Evolutionary conservation across 352 stramenopile genomes (phyloP).

Genomic region (Globisporangium yorkense): DNA sequence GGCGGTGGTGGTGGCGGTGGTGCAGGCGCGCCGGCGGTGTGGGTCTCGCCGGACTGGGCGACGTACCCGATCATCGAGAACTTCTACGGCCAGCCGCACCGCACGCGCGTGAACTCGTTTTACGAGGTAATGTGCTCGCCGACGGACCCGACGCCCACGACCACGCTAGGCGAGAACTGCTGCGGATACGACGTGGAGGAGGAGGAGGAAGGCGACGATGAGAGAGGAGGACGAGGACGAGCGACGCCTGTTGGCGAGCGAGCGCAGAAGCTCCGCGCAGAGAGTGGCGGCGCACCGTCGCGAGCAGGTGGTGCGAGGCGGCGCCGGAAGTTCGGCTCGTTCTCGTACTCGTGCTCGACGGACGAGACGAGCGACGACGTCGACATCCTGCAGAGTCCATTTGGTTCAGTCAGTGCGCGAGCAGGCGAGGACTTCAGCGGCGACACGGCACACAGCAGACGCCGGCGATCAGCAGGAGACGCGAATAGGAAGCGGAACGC

Average conservation of each 20-base stretch:
- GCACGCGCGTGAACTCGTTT: slow-evolving; percentile 60
- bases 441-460: slow-evolving; percentile 4
- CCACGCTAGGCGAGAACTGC: slow-evolving; percentile 54
- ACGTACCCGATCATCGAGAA: slow-evolving; percentile 74
- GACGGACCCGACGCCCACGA: slow-evolving; percentile 43
- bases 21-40: slow-evolving; percentile 45
- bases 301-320: slow-evolving; percentile 6
- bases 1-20: not conserved
- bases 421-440: not conserved
- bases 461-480: slow-evolving; percentile 1
- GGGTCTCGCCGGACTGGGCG: slow-evolving; percentile 66
- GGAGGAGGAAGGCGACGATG: slow-evolving; percentile 17
- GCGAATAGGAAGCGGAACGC: not conserved
- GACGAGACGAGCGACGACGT: slow-evolving; percentile 54
- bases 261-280: not conserved
- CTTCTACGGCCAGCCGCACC: slow-evolving; percentile 56
- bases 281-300: not conserved
- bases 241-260: not conserved
- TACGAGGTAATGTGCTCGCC: slow-evolving; percentile 81
- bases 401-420: not conserved
- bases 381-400: slow-evolving; percentile 9
- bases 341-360: slow-evolving; percentile 66
- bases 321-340: slow-evolving; percentile 36
- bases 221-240: not conserved
- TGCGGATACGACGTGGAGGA: slow-evolving; percentile 36